Evolutionary conservation across 106 monocot species (phyloP).

Genomic region (Acanthochlamys bracteata): DNA sequence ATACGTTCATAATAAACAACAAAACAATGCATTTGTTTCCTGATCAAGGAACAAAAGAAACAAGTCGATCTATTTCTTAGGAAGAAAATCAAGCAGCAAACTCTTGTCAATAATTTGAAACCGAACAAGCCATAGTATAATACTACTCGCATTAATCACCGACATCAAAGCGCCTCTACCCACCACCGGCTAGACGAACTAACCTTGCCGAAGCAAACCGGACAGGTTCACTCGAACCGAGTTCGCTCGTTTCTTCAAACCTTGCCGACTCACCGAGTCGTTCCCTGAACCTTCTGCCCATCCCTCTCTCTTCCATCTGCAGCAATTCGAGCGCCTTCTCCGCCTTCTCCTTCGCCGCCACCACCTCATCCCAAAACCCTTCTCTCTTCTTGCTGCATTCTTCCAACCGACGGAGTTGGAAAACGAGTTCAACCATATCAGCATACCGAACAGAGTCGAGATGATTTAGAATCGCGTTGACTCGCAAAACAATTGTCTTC

Average conservation of each 20-base stretch:
- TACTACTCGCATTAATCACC: too few relatives aligned
- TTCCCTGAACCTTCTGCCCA: constrained; percentile 5
- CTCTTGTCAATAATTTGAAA: too few relatives aligned
- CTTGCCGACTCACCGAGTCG: constrained; percentile 29
- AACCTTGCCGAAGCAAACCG: constrained; percentile 29
- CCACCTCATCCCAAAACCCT: constrained; percentile 13
- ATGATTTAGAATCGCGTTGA: constrained; percentile 29
- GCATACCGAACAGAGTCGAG: constrained; percentile 21
- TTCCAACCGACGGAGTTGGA: constrained; percentile 12
- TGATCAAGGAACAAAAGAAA: too few relatives aligned
- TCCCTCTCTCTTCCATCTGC: constrained; percentile 15
- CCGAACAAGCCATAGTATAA: too few relatives aligned
- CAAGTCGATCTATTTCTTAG: too few relatives aligned
- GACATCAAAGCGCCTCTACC: too few relatives aligned
- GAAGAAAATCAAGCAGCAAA: too few relatives aligned
- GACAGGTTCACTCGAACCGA: background rate
- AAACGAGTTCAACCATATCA: constrained; percentile 32
- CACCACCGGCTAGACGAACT: too few relatives aligned
- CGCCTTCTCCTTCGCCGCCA: constrained; percentile 9
- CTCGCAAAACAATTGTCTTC: constrained; percentile 18
- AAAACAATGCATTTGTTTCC: too few relatives aligned
- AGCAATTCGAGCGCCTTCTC: constrained; percentile 13
- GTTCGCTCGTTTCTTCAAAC: background rate
- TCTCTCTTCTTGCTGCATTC: background rate
- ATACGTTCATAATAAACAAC: too few relatives aligned